Evolutionary conservation across 2,329 filamentous ascomycete genomes (phyloP), one percentile per base, ranked within the genome.

Genomic region (Diaporthe sp.): DNA sequence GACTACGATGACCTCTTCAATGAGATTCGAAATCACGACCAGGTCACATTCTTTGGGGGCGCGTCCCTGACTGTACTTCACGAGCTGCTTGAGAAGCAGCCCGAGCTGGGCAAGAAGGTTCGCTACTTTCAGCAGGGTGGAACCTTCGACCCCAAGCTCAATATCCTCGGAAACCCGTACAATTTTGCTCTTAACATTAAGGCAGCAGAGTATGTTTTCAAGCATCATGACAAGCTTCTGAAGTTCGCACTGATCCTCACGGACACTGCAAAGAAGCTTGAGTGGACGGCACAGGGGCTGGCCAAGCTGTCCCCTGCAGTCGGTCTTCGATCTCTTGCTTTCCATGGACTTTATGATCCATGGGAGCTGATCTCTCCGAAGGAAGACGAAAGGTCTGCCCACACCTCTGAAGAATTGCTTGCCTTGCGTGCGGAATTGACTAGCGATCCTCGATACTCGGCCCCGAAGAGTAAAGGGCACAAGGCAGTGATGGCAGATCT

Each of bases 401-500:
- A 61, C 10, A 73, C 35, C 7, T 73, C 74, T 2, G 42, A 71
- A 15, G 53, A 73, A 15, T 50, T 73, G 30, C 42, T 75, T n/a
- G 30, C 42, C 25, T 71, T 39, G 66, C 71, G 74, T 13, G 51
- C 74, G 10, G 58, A 71, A n/a, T 47, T 30, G 59, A 35, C 59
- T 0, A n/a, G 47, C 53, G 30, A 66, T 30, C n/a, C 47, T 22
- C 2, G 30, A 1, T 75, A 73, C 53, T 32, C 37, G 1, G 1
- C 32, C 6, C 66, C 66, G 4, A 22, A 30, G 1, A 55, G 55
- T 32, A 73, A 71, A 55, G 74, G 69, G 17, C 72, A 70, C 25
- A 72, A 75, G 55, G 74, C 69, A 37, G 72, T 75, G 32, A 73
- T 75, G 71, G 74, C 74, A 63, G 74, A 75, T 25, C 72, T 75